Evolutionary conservation across 2,329 filamentous ascomycete genomes (phyloP), one percentile per base, ranked within the genome.

Genomic region (Beauveria scarabaeidicola): DNA sequence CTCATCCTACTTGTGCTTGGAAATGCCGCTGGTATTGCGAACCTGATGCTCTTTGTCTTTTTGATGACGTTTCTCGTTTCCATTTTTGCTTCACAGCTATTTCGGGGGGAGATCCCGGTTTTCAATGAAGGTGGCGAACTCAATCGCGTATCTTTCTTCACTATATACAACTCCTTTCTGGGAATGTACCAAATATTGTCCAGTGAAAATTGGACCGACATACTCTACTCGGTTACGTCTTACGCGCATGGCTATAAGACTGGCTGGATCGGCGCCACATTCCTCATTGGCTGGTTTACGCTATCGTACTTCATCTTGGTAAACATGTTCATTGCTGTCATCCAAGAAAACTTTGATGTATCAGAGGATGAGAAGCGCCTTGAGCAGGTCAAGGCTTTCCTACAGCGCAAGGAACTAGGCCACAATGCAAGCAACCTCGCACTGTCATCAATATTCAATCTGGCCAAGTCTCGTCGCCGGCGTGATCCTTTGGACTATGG

Each of bases 251-350:
- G 70, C 6, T 84, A 80, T 65, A 80, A 86, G 43, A 95, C 90
- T n/a, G 83, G 89, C 9, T 97, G 94, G 93, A 91, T 97, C 60
- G 91, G 90, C 10, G 91, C 93, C 9, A 81, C 90, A 1, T 97
- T 99, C 67, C 81, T 96, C 66, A 90, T 97, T 63, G 82, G 92
- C 65, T 99, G 94, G 94, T 97, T 96, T 73, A 94, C 96, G 60
- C 81, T 99, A 47, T 83, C 91, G 6, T 97, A 95, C 72, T 93
- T 97, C 70, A 96, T 99, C 75, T 83, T 97, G 63, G 77, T 99
- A 77, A 99, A 97, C 70, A 99, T 99, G 94, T 99, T 99, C 79
- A 97, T 99, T 89, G 94, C 94, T 79, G 94, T 99, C 75, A 99
- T 99, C 65, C 94, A 99, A 73, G 94, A 99, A 70, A 99, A 96